Evolutionary conservation across 2,329 filamentous ascomycete species (phyloP), one percentile per base, ranked within the genome.

Genomic region (Fusarium proliferatum): DNA sequence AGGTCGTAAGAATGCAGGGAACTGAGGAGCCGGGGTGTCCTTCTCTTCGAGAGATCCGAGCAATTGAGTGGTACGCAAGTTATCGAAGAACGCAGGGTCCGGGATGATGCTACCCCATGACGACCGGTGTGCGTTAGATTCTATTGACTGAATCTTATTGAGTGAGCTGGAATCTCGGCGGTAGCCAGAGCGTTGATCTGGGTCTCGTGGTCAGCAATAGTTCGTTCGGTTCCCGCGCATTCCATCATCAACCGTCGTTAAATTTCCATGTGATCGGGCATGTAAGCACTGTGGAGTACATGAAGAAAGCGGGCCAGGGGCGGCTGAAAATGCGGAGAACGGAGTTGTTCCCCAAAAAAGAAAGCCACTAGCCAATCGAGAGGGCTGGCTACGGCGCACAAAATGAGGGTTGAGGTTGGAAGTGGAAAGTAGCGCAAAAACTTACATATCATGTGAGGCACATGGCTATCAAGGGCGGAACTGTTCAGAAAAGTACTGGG

Each of bases 1-100:
- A 30, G 94, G 92, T 77, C 94, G 93, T 78, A 98, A 91, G 79
- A 94, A 98, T 38, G 84, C 83, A 42, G 90, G 90, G 28, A 91
- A 83, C 64, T 91, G 85, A 39, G 86, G 73, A 34, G 49, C 36
- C 43, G 75, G 75, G 74, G 78, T 77, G 79, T 86, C 85, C 66
- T 86, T 82, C 72, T 85, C 82, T 71, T 88, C 83, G 71, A 88
- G 84, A 72, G 88, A 83, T 73, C 79, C 84, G 63, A 85, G 81
- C 65, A 85, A 84, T 71, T 86, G 84, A 23, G 82, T 80, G 26
- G 83, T 83, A 69, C 83, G 84, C 51, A 84, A 80, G 60, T 77
- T 77, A 34, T 81, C 80, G 69, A 83, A 82, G 64, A 82, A 80
- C 56, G 77, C 72, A 66, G 77, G 77, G 61, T 81, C 78, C 72